A percentile compares a stretch with the other conserved stretches of the same genome.
phyloP scores from a whole-genome alignment of 2,329 filamentous ascomycete genomes.

The Colletotrichum somersetense region DNA sequence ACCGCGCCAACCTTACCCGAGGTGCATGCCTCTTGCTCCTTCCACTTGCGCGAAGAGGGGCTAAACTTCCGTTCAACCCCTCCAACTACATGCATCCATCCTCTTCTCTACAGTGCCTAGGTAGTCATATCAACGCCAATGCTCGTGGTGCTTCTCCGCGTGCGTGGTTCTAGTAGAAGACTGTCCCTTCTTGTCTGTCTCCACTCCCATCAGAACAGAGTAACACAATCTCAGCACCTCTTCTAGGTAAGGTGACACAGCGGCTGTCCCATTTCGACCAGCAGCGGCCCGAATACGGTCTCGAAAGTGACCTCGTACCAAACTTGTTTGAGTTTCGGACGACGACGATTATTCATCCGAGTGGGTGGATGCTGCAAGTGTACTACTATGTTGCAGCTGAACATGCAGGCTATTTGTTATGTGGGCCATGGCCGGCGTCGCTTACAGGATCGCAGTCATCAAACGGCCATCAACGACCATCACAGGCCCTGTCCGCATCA shows the following conservation, averaged over 20 bases:
- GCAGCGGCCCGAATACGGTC: not conserved
- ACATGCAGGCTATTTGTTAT: constrained; percentile 26
- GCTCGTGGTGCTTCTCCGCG: constrained; percentile 12
- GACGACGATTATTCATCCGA: not conserved
- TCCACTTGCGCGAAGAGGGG: constrained; percentile 27
- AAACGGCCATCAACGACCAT: not conserved
- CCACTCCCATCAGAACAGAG: not conserved
- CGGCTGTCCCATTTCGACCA: not conserved
- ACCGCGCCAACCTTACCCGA: constrained; percentile 24
- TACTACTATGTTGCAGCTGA: not conserved
- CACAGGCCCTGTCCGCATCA: constrained; percentile 13
- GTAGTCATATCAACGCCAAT: not conserved
- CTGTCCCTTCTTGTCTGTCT: not conserved
- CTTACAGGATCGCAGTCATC: constrained; percentile 11
- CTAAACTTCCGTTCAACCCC: constrained; percentile 38
- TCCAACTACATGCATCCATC: constrained; percentile 27
- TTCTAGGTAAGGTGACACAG: not conserved
- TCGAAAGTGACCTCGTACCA: constrained; percentile 9
- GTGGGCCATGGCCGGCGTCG: constrained; percentile 36
- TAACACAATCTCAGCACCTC: not conserved
- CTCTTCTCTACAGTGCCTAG: not conserved
- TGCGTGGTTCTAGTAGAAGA: constrained; percentile 8
- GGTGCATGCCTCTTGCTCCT: constrained; percentile 11
- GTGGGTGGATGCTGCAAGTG: constrained; percentile 22
- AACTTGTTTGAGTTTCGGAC: constrained; percentile 3